A percentile compares a stretch with the other conserved stretches of the same genome.
Evolutionary conservation across 2,329 filamentous ascomycete species (phyloP).

Genomic region (Cladosporium sp.): DNA sequence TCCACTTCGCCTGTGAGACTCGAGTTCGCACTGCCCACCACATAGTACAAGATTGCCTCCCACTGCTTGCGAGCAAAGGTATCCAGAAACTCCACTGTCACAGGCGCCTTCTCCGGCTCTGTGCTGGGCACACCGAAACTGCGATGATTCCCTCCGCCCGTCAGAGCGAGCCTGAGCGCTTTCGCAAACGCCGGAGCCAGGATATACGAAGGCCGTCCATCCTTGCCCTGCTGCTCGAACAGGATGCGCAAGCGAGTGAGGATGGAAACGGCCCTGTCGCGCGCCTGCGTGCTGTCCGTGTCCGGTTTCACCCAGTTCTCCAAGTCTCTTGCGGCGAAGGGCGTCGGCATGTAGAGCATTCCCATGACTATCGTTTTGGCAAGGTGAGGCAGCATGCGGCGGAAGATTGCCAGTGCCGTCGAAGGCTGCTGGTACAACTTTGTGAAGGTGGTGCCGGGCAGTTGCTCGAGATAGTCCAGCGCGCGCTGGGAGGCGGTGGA

Average conservation of each 20-base stretch:
- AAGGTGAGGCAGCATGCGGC: slow-evolving; percentile 91
- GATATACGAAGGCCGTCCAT: slow-evolving; percentile 60
- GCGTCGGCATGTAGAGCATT: slow-evolving; percentile 82
- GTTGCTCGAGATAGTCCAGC: slow-evolving; percentile 89
- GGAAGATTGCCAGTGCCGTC: slow-evolving; percentile 90
- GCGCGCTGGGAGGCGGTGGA: slow-evolving; percentile 54
- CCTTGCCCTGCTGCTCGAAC: slow-evolving; percentile 52
- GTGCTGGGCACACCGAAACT: slow-evolving; percentile 83
- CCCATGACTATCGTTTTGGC: slow-evolving; percentile 96
- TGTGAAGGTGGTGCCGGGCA: slow-evolving; percentile 83
- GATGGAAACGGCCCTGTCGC: slow-evolving; percentile 77
- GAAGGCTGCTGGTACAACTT: slow-evolving; percentile 95
- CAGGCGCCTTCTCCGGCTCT: slow-evolving; percentile 53
- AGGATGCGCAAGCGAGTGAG: slow-evolving; percentile 86
- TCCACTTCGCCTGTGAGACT: slow-evolving; percentile 46
- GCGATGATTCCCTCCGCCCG: slow-evolving; percentile 71
- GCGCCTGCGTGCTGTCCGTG: slow-evolving; percentile 46
- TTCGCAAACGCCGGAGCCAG: slow-evolving; percentile 78
- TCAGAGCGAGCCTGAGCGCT: slow-evolving; percentile 81
- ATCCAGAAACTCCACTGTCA: slow-evolving; percentile 73
- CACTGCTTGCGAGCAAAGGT: slow-evolving; percentile 82
- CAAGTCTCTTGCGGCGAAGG: slow-evolving; percentile 74
- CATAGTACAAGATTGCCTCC: slow-evolving; percentile 94
- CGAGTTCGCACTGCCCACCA: slow-evolving; percentile 71
- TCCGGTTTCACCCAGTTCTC: slow-evolving; percentile 79